phyloP scores from a whole-genome alignment of 1,284 basidiomycete species.

The Irpex sp. region DNA sequence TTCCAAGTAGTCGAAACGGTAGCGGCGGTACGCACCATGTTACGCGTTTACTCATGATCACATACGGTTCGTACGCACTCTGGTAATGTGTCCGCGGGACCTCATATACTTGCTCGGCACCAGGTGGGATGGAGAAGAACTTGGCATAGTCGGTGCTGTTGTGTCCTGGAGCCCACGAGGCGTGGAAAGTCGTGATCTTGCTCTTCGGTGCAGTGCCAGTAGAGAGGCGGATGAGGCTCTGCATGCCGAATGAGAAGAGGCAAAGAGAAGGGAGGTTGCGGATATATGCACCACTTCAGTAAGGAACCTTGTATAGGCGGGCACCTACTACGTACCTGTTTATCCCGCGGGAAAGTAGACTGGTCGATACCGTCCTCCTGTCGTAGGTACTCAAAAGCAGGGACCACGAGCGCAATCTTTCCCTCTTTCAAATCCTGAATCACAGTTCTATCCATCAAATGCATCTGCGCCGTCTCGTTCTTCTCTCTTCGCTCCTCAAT shows the following conservation, averaged over 20 bases:
- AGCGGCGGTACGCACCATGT: constrained; percentile 45
- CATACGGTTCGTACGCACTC: constrained; percentile 79
- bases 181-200: constrained; percentile 65
- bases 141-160: constrained; percentile 71
- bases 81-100: constrained; percentile 58
- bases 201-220: constrained; percentile 25
- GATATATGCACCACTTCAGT: too few relatives aligned
- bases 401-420: constrained; percentile 61
- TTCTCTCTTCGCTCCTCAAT: constrained; percentile 74
- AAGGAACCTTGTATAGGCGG: too few relatives aligned
- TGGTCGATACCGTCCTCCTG: constrained; percentile 55
- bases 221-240: constrained; percentile 11
- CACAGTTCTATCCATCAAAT: constrained; percentile 30
- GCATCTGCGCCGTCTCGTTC: constrained; percentile 59
- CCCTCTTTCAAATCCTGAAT: constrained; percentile 34
- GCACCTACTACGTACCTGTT: too few relatives aligned
- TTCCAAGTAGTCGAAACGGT: not conserved
- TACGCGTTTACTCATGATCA: constrained; percentile 72
- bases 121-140: constrained; percentile 50
- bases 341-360: constrained; percentile 56
- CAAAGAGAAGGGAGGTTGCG: too few relatives aligned
- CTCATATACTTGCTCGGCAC: constrained; percentile 65
- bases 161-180: constrained; percentile 71
- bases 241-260: not conserved
- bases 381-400: constrained; percentile 70